Conservation (phyloP, 257 asterid genomes). For the Buddleja alternifolia region DNA sequence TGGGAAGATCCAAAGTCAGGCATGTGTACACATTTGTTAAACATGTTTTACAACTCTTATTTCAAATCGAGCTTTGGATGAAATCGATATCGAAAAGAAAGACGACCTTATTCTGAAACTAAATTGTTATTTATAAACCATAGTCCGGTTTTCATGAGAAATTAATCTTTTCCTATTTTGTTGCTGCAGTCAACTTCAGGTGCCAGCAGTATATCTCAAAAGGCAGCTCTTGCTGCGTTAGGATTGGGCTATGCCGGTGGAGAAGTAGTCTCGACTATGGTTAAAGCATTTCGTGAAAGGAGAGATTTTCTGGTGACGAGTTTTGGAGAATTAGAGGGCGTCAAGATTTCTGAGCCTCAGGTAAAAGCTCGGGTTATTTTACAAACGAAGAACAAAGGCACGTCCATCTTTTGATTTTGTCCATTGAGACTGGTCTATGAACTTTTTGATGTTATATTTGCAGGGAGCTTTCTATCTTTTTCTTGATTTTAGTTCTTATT, state of each 20-base stretch:
- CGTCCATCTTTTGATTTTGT: too few species aligned
- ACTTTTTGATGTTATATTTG: conserved; percentile 31
- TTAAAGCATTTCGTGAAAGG: conserved; percentile 86
- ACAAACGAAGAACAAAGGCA: background rate
- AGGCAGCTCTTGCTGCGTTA: conserved; percentile 89
- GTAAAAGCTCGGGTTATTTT: conserved; percentile 40
- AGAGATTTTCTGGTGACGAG: conserved; percentile 82
- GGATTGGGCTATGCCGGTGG: conserved; percentile 98
- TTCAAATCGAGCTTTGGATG: background rate
- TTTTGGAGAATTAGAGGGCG: conserved; percentile 76
- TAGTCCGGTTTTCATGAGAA: too few species aligned
- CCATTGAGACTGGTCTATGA: background rate
- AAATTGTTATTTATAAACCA: too few species aligned
- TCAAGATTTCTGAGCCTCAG: conserved; percentile 88
- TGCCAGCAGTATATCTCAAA: conserved; percentile 95
- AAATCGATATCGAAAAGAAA: background rate
- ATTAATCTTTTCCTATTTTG: background rate
- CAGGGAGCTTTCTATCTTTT: conserved; percentile 97
- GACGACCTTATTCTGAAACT: background rate
- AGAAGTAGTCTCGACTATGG: conserved; percentile 79
- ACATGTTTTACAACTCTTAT: too few species aligned
- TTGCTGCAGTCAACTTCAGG: conserved; percentile 83
- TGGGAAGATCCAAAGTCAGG: too few species aligned
- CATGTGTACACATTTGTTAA: too few species aligned
- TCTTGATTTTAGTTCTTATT: conserved; percentile 84